Evolutionary conservation across 176 grass and related monocot genomes (phyloP).

Genomic region (Paspalum notatum): DNA sequence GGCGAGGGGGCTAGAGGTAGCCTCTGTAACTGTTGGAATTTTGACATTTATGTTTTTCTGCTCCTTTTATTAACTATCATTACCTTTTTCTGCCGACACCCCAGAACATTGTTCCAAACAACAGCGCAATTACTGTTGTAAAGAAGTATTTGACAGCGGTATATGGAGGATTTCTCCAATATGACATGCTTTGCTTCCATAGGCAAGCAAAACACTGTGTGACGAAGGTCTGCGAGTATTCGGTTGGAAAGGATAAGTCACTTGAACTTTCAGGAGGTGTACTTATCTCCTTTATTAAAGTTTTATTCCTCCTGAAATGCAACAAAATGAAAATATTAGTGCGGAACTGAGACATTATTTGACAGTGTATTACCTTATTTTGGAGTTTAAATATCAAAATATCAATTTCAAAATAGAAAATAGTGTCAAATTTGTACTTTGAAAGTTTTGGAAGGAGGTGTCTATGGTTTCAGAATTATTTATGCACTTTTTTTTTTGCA

Average conservation of each 20-base stretch:
- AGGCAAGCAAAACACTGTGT: slow-evolving; percentile 80
- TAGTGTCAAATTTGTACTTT: background rate
- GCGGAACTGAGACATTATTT: slow-evolving; percentile 18
- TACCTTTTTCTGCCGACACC: slow-evolving; percentile 73
- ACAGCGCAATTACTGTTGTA: slow-evolving; percentile 64
- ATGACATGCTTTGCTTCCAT: slow-evolving; percentile 86
- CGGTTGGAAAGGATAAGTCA: slow-evolving; percentile 69
- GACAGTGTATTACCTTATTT: background rate
- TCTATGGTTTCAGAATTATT: slow-evolving; percentile 14
- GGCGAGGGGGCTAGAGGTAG: background rate
- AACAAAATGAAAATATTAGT: slow-evolving; percentile 9
- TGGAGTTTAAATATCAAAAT: slow-evolving; percentile 21
- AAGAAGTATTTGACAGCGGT: slow-evolving; percentile 83
- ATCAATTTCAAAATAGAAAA: slow-evolving; percentile 3
- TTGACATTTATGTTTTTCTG: background rate
- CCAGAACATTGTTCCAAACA: slow-evolving; percentile 95
- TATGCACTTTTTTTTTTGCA: background rate
- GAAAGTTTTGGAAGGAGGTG: background rate
- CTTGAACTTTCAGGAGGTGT: slow-evolving; percentile 62
- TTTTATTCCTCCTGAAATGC: slow-evolving; percentile 62
- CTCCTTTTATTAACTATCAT: slow-evolving; percentile 10
- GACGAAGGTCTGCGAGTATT: slow-evolving; percentile 69
- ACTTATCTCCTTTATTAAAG: slow-evolving; percentile 70
- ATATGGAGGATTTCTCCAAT: slow-evolving; percentile 96
- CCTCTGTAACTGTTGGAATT: background rate